phyloP scores from a whole-genome alignment of 2,329 filamentous ascomycete species.

The Pseudopyricularia cyperi region DNA sequence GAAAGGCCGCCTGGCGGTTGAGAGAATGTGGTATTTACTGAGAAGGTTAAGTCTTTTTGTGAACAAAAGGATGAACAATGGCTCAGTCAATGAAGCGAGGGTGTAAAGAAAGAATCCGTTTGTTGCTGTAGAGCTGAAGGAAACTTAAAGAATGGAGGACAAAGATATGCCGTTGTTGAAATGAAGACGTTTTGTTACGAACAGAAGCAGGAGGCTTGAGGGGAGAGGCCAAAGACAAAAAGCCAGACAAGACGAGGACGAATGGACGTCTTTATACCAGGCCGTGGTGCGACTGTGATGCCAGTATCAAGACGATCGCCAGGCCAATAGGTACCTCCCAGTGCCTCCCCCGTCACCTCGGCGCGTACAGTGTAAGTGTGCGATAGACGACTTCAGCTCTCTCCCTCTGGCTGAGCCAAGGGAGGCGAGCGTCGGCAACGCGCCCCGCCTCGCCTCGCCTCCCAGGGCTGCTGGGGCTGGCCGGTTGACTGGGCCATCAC shows the following conservation, averaged over 20 bases:
- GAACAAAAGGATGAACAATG: not conserved
- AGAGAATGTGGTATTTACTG: not conserved
- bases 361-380: not conserved
- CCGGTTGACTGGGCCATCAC: not conserved
- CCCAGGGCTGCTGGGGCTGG: too few relatives aligned
- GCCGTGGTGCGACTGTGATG: not conserved
- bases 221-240: not conserved
- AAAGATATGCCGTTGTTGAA: too few relatives aligned
- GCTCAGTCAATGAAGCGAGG: slow-evolving; percentile 3
- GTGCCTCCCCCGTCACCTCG: not conserved
- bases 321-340: too few relatives aligned
- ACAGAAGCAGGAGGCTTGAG: not conserved
- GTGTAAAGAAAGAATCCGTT: not conserved
- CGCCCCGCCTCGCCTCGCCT: not conserved
- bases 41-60: not conserved
- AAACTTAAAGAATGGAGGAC: too few relatives aligned
- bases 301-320: not conserved
- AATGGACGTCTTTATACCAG: not conserved
- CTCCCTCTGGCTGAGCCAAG: not conserved
- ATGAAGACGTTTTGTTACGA: not conserved
- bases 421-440: not conserved
- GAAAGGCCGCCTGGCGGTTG: not conserved
- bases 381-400: not conserved
- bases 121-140: not conserved
- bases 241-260: not conserved